Base-by-base conservation (phyloP, 306 rosid species). In the Pyrus pyrifolia region DNA sequence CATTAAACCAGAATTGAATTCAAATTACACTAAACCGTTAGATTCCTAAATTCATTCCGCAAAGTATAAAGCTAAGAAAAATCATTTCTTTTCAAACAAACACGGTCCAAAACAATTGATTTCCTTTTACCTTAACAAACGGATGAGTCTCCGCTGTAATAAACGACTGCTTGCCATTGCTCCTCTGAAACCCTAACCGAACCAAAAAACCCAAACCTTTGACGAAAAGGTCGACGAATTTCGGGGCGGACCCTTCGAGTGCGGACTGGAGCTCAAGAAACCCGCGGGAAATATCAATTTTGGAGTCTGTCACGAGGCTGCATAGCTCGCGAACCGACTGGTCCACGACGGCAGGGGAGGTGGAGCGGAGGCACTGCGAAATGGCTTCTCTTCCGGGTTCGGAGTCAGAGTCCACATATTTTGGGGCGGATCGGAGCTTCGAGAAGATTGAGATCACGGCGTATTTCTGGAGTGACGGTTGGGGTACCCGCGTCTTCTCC, bases 291-390 rank as follows among this genome's bases (percentile, higher is more conserved):
- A 89, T 11, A 29, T 82, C 75, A 64, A 90, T n/a, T 30, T 78
- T 72, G 17, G 91, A 73, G 65, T 90, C 96, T 7, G 76, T 68
- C 5, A 89, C 97, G 52, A 95, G 84, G 84, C 89, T 86, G 82
- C 98, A 95, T 14, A 95, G 78, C 80, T 90, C 96, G 62, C 98
- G 93, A 33, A 95, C 86, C 10, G 98, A 86, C 67, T 89, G 93
- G 74, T 95, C 98, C 51, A 95, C 86, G 76, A 95, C 91, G 78
- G 85, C 76, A 27, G 97, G 69, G 49, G 93, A 92, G 23, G 89
- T 17, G 44, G 93, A 86, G 51, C 31, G 82, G 19, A 95, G 91
- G 81, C 99, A 95, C 23, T 60, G 90, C 12, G 91, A 81, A 65
- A 95, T 90, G 33, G 92, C 99, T 14, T 79, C 88, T 40, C 81